Conservation (phyloP, 768 basidiomycete genomes). For the Crepidotus variabilis region DNA sequence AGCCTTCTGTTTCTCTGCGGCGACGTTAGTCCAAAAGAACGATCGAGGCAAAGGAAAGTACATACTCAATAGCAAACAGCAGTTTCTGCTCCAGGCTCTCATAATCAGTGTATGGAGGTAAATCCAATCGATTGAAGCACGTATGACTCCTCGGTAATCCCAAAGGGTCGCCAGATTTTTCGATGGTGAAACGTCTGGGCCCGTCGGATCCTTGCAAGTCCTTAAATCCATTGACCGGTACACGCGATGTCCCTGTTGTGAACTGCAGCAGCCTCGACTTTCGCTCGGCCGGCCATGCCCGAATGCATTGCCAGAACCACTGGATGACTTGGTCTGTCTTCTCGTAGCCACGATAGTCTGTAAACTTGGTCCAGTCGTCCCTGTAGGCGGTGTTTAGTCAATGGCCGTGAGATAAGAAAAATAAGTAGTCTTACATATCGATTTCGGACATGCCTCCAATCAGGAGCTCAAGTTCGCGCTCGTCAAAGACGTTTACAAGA, state of each 20-base stretch:
- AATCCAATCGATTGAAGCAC: conserved; percentile 87
- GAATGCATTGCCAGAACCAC: conserved; percentile 95
- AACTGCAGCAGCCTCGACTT: conserved; percentile 87
- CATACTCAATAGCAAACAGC: conserved; percentile 79
- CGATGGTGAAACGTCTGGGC: conserved; percentile 89
- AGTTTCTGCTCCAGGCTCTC: conserved; percentile 85
- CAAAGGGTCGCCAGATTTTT: conserved; percentile 88
- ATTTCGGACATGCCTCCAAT: conserved; percentile 94
- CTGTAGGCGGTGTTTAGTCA: conserved; percentile 26
- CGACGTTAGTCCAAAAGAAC: conserved; percentile 2
- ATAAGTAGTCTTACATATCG: conserved; percentile 55
- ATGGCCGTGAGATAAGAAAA: not conserved
- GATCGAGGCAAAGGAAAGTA: conserved; percentile 12
- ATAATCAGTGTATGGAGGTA: conserved; percentile 88
- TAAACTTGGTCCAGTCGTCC: conserved; percentile 93
- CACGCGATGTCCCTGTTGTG: conserved; percentile 80
- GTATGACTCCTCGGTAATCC: conserved; percentile 90
- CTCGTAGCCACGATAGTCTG: conserved; percentile 86
- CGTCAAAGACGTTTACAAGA: conserved; percentile 86
- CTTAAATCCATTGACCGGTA: conserved; percentile 92
- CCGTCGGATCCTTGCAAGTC: conserved; percentile 93
- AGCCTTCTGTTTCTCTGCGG: conserved; percentile 75
- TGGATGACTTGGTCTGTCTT: conserved; percentile 86
- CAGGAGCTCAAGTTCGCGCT: conserved; percentile 82
- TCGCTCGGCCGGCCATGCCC: conserved; percentile 86